These are phyloP conservation scores for Lentinula guzmanii DNA, from an alignment of 768 basidiomycete species.

Conservation along the genomic window DNA sequence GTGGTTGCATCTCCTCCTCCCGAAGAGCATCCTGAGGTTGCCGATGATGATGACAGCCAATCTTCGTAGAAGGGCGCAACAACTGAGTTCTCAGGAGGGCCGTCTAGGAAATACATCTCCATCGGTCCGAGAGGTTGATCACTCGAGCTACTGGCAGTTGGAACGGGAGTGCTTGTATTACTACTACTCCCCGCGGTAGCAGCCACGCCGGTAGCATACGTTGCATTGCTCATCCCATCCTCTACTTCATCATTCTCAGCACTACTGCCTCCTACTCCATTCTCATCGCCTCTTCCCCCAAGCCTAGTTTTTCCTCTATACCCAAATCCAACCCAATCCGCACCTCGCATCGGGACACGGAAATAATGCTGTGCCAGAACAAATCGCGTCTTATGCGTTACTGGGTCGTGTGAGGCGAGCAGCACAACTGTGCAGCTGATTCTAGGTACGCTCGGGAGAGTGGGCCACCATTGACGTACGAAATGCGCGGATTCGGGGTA, in stretches of 20 bases:
- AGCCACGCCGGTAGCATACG: neutral
- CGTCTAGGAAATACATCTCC: slow-evolving; percentile 6
- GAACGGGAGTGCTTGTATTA: neutral
- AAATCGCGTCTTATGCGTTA: slow-evolving; percentile 53
- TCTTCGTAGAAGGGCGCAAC: neutral
- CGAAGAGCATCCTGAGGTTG: neutral
- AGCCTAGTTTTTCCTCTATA: neutral
- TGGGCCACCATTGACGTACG: slow-evolving; percentile 80
- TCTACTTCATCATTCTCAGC: neutral
- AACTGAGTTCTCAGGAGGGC: slow-evolving; percentile 2
- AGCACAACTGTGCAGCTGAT: slow-evolving; percentile 71
- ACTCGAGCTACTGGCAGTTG: neutral
- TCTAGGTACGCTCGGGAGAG: slow-evolving; percentile 52
- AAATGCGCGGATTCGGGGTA: slow-evolving; percentile 72
- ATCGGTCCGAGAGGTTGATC: neutral
- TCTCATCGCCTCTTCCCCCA: neutral
- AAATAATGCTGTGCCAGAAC: slow-evolving; percentile 76
- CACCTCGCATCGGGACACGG: slow-evolving; percentile 47
- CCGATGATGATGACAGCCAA: neutral
- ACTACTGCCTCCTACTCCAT: neutral
- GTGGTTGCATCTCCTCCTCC: neutral
- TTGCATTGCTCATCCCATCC: neutral
- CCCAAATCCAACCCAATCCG: slow-evolving; percentile 2
- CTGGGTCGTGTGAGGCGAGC: slow-evolving; percentile 55
- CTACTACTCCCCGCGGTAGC: neutral